A percentile compares a stretch with the other conserved stretches of the same genome.
These are phyloP conservation scores for Dovyalis caffra DNA, from an alignment of 345 rosid species.

Conservation along the genomic window DNA sequence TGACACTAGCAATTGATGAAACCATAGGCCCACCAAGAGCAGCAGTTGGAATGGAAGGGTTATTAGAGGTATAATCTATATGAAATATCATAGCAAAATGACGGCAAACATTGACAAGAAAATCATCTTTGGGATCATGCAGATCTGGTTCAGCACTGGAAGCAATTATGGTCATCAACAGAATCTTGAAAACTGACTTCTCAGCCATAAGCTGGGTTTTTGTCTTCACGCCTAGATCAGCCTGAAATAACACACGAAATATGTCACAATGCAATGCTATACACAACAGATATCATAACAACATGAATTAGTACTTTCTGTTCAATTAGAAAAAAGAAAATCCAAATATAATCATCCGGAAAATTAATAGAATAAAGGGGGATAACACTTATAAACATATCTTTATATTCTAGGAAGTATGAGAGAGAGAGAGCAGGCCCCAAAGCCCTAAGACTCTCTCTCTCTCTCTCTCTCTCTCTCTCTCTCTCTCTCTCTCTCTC, in stretches of 20 bases:
- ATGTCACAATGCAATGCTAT: not conserved
- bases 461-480: not conserved
- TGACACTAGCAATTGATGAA: constrained; percentile 43
- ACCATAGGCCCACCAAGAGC: constrained; percentile 51
- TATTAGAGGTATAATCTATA: constrained; percentile 55
- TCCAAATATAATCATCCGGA: not conserved
- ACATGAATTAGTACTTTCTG: not conserved
- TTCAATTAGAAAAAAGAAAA: not conserved
- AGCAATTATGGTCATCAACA: constrained; percentile 81
- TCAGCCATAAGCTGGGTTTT: constrained; percentile 99
- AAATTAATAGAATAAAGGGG: not conserved
- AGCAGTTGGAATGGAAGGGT: constrained; percentile 47
- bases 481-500: not conserved
- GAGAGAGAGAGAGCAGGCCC: not conserved
- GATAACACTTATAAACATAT: not conserved
- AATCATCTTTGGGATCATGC: constrained; percentile 70
- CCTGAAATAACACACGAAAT: constrained; percentile 45
- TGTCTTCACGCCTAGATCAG: constrained; percentile 96
- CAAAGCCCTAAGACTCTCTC: not conserved
- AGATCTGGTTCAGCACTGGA: constrained; percentile 83
- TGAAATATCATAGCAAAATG: constrained; percentile 95
- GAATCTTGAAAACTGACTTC: constrained; percentile 93
- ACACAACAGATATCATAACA: not conserved
- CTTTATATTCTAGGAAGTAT: not conserved
- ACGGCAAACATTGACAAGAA: constrained; percentile 73